Evolutionary conservation across 2,329 filamentous ascomycete genomes (phyloP), one percentile per base, ranked within the genome.

Genomic region (Emergomyces orientalis): DNA sequence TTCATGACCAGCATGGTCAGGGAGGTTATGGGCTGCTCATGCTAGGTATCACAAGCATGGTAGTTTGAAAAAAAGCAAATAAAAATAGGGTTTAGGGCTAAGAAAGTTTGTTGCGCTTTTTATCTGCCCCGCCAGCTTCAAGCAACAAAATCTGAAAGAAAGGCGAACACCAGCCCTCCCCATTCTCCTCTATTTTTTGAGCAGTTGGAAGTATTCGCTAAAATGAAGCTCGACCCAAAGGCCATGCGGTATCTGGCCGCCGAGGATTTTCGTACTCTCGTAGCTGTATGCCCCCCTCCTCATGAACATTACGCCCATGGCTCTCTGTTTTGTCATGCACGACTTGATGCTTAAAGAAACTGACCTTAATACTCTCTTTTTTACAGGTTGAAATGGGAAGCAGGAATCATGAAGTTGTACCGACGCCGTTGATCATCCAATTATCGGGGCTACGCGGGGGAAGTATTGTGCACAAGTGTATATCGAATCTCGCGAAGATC

Each of bases 331-430:
- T 37, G 19, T 17, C 25, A 5, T 52, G 25, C 9, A 52, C 49
- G 22, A 25, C 49, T n/a, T n/a, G n/a, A n/a, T n/a, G n/a, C n/a
- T n/a, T n/a, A n/a, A 47, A 22, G 6, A 8, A 32, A 49, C 41
- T 59, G 41, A 59, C 57, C 22, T 30, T 30, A 14, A 45, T 34
- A 14, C 41, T 32, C 19, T n/a, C 14, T 11, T 60, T 22, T 2
- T 32, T 25, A 32, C 41, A 96, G 91, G 90, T 95, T 71, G 94
- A 99, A 76, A 87, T 88, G 77, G 93, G 92, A 72, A 95, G 89
- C 77, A 92, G 90, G 75, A 97, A 97, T 78, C 94, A 99, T 80
- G 94, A 99, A 78, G 84, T 99, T 63, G 93, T 99, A 2, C 94
- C 94, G 8, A 97, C 93, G 17, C 80, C 90, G 3, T 77, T 97